A percentile compares a stretch with the other conserved stretches of the same genome.
These are phyloP conservation scores for Dissophora globulifera DNA, from an alignment of 192 early-diverging fungal genomes.

Conservation along the genomic window DNA sequence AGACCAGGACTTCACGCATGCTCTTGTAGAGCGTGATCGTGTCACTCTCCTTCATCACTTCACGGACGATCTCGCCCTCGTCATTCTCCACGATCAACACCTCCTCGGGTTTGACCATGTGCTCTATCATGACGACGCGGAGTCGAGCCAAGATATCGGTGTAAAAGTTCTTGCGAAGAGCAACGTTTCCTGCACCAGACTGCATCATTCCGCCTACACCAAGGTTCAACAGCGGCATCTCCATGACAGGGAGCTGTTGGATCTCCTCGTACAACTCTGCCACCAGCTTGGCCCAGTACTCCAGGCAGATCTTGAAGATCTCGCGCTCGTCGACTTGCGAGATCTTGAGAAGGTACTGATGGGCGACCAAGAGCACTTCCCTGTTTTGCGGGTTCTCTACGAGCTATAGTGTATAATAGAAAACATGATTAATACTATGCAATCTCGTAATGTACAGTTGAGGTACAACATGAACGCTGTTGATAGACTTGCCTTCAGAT, in stretches of 20 bases:
- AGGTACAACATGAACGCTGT: too few species aligned
- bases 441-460: too few species aligned
- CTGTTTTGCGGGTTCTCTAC: slow-evolving; percentile 68
- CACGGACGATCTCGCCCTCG: slow-evolving; percentile 98
- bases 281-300: slow-evolving; percentile 96
- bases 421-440: too few species aligned
- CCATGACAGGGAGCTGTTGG: slow-evolving; percentile 63
- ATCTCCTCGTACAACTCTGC: slow-evolving; percentile 92
- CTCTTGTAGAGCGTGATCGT: slow-evolving; percentile 98
- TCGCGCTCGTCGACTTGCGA: slow-evolving; percentile 95
- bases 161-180: slow-evolving; percentile 84
- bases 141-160: slow-evolving; percentile 84
- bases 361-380: slow-evolving; percentile 75
- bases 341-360: slow-evolving; percentile 90
- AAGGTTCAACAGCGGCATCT: slow-evolving; percentile 72
- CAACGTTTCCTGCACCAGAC: slow-evolving; percentile 53
- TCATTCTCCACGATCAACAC: slow-evolving; percentile 98
- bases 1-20: slow-evolving; percentile 97
- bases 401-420: too few species aligned
- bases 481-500: slow-evolving; percentile 87
- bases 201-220: slow-evolving; percentile 54
- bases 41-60: slow-evolving; percentile 96
- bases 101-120: slow-evolving; percentile 99
- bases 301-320: slow-evolving; percentile 97
- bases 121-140: slow-evolving; percentile 96